A percentile compares a stretch with the other conserved stretches of the same genome.
Evolutionary conservation across 225 moss, liverwort and hornwort species (phyloP).

Genomic region (Marchantia polymorpha): DNA sequence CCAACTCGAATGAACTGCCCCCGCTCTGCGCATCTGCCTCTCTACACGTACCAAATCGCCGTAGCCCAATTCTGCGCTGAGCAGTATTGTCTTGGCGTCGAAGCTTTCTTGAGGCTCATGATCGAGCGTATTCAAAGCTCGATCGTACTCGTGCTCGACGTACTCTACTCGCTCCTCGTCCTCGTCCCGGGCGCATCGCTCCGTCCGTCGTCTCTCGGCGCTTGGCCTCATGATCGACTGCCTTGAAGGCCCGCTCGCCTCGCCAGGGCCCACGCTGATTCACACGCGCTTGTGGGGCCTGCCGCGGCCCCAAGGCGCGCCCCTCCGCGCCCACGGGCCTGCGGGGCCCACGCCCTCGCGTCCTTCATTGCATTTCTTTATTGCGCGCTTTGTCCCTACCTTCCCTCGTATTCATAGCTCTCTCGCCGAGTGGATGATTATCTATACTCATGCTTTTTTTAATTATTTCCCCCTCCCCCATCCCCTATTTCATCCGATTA

Average conservation of each 20-base stretch:
- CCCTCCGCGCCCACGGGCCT: not conserved
- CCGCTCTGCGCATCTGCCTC: not conserved
- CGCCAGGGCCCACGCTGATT: not conserved
- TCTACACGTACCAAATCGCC: not conserved
- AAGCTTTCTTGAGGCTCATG: no score
- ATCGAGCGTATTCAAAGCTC: no score
- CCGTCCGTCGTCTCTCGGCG: no score
- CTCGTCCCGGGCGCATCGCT: no score
- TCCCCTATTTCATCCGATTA: not conserved
- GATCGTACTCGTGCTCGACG: no score
- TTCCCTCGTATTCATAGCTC: not conserved
- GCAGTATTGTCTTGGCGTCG: no score
- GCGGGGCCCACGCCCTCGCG: not conserved
- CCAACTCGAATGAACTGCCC: not conserved
- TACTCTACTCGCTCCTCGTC: no score
- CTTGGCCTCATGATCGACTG: not conserved
- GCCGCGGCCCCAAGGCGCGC: no score
- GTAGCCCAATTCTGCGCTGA: not conserved
- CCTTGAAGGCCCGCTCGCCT: not conserved
- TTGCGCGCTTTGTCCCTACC: not conserved
- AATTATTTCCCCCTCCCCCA: not conserved
- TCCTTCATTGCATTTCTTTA: not conserved
- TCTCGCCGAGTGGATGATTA: not conserved
- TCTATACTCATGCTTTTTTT: not conserved
- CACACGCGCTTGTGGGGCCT: not conserved